Evolutionary conservation across 164 flowering plant genomes (phyloP).

Genomic region (Macadamia integrifolia): DNA sequence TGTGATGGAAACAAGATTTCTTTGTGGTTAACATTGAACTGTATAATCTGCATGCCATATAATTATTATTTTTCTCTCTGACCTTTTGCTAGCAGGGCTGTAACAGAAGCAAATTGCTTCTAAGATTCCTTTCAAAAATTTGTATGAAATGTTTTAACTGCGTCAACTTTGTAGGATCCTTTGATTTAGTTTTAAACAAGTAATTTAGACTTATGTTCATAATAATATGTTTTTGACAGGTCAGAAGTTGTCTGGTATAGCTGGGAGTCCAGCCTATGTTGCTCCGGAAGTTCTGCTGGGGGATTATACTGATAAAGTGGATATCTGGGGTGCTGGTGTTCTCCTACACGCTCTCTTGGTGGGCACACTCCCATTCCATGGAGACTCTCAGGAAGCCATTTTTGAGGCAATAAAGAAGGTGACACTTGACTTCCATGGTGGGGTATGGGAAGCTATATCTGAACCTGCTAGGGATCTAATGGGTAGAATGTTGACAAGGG

Average conservation of each 20-base stretch:
- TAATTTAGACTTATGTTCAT: too few relatives aligned
- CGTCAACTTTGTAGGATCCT: too few relatives aligned
- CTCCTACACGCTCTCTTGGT: slow-evolving; percentile 82
- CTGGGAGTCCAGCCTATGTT: slow-evolving; percentile 96
- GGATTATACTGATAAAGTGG: slow-evolving; percentile 84
- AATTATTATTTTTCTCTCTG: too few relatives aligned
- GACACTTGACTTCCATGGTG: slow-evolving; percentile 66
- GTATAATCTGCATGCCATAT: too few relatives aligned
- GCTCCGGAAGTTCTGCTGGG: slow-evolving; percentile 93
- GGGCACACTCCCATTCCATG: slow-evolving; percentile 80
- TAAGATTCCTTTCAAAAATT: too few relatives aligned
- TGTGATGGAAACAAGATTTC: too few relatives aligned
- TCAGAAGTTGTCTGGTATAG: slow-evolving; percentile 80
- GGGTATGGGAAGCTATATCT: slow-evolving; percentile 78
- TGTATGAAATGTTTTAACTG: too few relatives aligned
- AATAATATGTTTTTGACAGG: slow-evolving; percentile 39
- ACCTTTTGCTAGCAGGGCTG: too few relatives aligned
- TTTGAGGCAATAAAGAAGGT: slow-evolving; percentile 84
- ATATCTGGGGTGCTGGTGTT: slow-evolving; percentile 97
- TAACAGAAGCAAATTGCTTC: too few relatives aligned
- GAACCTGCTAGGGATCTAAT: slow-evolving; percentile 80
- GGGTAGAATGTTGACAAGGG: slow-evolving; percentile 74
- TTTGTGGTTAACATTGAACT: too few relatives aligned
- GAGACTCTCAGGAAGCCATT: slow-evolving; percentile 68
- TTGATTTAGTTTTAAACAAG: too few relatives aligned